Evolutionary conservation across 2,329 filamentous ascomycete species (phyloP).

Genomic region (Bipolaris oryzae): DNA sequence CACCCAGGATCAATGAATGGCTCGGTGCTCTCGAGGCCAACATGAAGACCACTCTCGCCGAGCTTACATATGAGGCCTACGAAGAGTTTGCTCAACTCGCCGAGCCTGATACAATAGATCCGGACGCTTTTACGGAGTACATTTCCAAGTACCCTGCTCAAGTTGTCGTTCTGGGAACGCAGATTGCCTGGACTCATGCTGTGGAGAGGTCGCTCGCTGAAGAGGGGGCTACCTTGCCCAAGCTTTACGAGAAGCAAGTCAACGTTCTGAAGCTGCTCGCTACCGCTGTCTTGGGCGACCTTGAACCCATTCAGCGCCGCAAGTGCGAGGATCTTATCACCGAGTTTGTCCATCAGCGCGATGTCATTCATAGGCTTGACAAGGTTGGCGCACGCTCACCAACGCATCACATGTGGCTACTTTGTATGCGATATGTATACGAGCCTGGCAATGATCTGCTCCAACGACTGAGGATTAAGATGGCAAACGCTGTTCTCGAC

Average conservation of each 20-base stretch:
- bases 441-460: conserved; percentile 78
- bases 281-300: conserved; percentile 84
- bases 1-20: conserved; percentile 98
- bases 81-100: conserved; percentile 82
- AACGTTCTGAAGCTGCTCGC: conserved; percentile 85
- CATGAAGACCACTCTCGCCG: conserved; percentile 93
- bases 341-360: conserved; percentile 96
- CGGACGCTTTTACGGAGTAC: conserved; percentile 74
- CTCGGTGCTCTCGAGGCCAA: conserved; percentile 87
- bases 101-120: conserved; percentile 71
- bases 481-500: conserved; percentile 93
- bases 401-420: conserved; percentile 87
- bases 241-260: conserved; percentile 80
- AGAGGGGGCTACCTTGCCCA: conserved; percentile 71
- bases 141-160: conserved; percentile 87
- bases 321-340: conserved; percentile 99
- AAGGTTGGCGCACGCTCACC: conserved; percentile 74
- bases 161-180: conserved; percentile 91
- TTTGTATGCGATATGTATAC: conserved; percentile 98
- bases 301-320: conserved; percentile 85
- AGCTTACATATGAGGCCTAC: conserved; percentile 85
- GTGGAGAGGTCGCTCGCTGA: conserved; percentile 78
- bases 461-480: conserved; percentile 85
- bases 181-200: conserved; percentile 89
- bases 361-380: conserved; percentile 86